Evolutionary conservation across 2,329 filamentous ascomycete species (phyloP), one percentile per base, ranked within the genome.

Genomic region (Lecanicillium sp.): DNA sequence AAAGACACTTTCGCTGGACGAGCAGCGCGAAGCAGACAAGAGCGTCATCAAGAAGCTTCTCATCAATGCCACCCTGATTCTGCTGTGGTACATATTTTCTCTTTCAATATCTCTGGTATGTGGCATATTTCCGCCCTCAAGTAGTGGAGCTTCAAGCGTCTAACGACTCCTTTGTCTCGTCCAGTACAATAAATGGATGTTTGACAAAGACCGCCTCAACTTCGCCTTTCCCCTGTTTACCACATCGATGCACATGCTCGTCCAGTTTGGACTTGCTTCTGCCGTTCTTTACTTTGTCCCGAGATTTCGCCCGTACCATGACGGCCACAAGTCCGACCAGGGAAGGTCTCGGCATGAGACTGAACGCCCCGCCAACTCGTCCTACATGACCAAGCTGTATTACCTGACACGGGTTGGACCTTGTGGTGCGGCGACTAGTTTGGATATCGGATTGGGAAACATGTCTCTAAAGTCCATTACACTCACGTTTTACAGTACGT

Each of bases 131-230:
- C 19, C 33, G 11, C 4, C 11, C n/a, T 15, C n/a, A n/a, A n/a
- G n/a, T n/a, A n/a, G n/a, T n/a, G n/a, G n/a, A n/a, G n/a, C n/a
- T n/a, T n/a, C n/a, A n/a, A n/a, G n/a, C n/a, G n/a, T n/a, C n/a
- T n/a, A n/a, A n/a, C n/a, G n/a, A n/a, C n/a, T n/a, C n/a, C n/a
- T n/a, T n/a, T n/a, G n/a, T n/a, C n/a, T n/a, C n/a, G n/a, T n/a
- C n/a, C n/a, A 92, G 83, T 98, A 96, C 71, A 98, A 98, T 73
- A 96, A 95, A 67, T 96, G 92, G 92, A 96, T 98, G 90, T 96
- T 98, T 64, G 85, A 85, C 53, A 75, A 82, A 45, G 75, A 83
- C 49, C 78, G 83, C 48, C 76, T 94, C 50, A 83, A 95, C 62
- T 98, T 98, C 58, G 81, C 85, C 37, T 96, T 92, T 54, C 92